A percentile compares a stretch with the other conserved stretches of the same genome.
phyloP scores from a whole-genome alignment of 2,329 filamentous ascomycete species.

The Dactylellina cionopaga region DNA sequence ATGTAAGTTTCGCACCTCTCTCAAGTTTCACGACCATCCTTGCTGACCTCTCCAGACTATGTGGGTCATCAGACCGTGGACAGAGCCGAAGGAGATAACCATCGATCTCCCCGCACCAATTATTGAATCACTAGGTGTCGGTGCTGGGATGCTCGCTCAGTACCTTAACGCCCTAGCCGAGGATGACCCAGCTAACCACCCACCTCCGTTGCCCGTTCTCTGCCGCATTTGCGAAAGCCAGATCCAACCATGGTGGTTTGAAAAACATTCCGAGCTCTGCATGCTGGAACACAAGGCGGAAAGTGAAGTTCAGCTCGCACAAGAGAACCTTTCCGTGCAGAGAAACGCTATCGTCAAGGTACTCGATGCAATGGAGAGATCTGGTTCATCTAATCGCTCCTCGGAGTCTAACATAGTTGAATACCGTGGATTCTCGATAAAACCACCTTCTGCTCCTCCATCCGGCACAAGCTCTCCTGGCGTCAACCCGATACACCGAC shows the following conservation, averaged over 20 bases:
- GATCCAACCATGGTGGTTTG: conserved; percentile 99
- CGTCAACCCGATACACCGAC: conserved; percentile 67
- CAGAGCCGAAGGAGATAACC: conserved; percentile 87
- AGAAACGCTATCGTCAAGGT: conserved; percentile 94
- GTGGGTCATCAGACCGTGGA: conserved; percentile 98
- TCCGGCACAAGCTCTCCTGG: conserved; percentile 71
- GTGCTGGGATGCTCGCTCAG: conserved; percentile 91
- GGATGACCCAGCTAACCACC: conserved; percentile 77
- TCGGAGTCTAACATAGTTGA: conserved; percentile 58
- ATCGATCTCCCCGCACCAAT: conserved; percentile 91
- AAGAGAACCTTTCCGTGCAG: conserved; percentile 91
- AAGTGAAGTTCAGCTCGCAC: conserved; percentile 96
- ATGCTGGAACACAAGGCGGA: conserved; percentile 95
- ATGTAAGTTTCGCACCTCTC: conserved; percentile 71
- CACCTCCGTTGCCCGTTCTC: conserved; percentile 83
- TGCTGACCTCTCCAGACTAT: conserved; percentile 74
- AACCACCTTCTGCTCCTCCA: conserved; percentile 73
- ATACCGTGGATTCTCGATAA: conserved; percentile 72
- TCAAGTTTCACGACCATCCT: conserved; percentile 6
- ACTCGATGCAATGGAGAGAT: conserved; percentile 86
- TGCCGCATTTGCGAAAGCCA: conserved; percentile 98
- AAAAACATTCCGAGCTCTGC: conserved; percentile 97
- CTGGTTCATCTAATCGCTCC: conserved; percentile 69
- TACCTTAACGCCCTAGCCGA: conserved; percentile 92
- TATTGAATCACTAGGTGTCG: conserved; percentile 91